phyloP scores from a whole-genome alignment of 768 basidiomycete species.

The Trichaptum fuscoviolaceum region DNA sequence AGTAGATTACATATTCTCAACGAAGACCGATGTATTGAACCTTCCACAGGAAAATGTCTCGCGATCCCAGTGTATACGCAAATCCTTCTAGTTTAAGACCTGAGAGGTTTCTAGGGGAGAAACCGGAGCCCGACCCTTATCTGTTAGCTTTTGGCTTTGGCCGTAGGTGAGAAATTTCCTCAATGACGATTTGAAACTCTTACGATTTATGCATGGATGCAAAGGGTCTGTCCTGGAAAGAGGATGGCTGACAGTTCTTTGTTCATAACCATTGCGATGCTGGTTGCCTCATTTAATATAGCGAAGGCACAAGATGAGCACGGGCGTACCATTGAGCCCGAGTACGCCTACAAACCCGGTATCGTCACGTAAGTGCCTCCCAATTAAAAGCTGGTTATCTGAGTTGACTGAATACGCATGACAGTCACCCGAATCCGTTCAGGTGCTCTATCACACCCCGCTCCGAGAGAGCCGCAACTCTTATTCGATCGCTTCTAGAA shows the following conservation, averaged over 20 bases:
- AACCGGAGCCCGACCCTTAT: neutral
- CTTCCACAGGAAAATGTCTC: neutral
- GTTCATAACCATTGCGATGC: neutral
- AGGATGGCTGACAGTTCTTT: neutral
- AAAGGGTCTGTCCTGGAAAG: neutral
- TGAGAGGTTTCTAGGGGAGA: neutral
- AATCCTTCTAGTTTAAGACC: neutral
- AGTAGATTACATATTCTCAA: neutral
- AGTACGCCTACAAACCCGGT: neutral
- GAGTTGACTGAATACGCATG: neutral
- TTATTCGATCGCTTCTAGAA: neutral
- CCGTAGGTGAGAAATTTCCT: neutral
- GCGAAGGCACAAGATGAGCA: neutral
- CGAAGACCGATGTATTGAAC: neutral
- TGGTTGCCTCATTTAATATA: neutral
- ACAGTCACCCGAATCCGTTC: neutral
- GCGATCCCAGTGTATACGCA: neutral
- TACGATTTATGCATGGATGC: neutral
- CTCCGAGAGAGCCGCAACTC: neutral
- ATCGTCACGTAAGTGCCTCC: neutral
- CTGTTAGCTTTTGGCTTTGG: neutral
- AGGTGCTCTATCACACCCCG: conserved; percentile 3
- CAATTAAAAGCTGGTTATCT: no score
- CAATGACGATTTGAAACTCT: neutral
- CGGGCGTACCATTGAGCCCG: neutral